Base-by-base conservation (phyloP, 306 rosid genomes). In the Pyrus pyrifolia region DNA sequence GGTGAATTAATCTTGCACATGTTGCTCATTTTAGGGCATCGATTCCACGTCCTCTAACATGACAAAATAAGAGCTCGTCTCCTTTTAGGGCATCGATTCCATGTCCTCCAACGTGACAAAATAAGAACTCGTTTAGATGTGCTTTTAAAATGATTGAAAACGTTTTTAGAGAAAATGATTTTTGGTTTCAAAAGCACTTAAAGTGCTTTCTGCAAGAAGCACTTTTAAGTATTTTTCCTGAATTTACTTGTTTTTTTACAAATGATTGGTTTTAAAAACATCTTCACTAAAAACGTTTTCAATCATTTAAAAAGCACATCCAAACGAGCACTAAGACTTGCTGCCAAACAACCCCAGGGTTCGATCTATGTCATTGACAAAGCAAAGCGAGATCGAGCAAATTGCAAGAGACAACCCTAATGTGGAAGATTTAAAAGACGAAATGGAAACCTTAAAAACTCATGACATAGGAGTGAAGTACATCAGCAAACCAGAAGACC, bases 301-400 rank as follows among this genome's bases (percentile, higher is more conserved):
- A 30, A 30, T 30, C 33, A 30, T 30, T 30, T 30, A 30, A 30
- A 4, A 30, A 30, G 5, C 33, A 30, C 33, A 30, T 30, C 33
- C 5, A 30, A 30, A 30, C 1, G 5, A 30, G 33, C 33, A 92
- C 70, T 87, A 90, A 71, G 91, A 90, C 84, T 81, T 91, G 25
- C 96, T 89, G 0, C 87, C 89, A 5, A 91, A 91, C 51, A 90
- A 87, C 27, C 96, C 91, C 10, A 90, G 97, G 78, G 87, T 90
- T 8, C 67, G 83, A 74, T 38, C 64, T 86, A 88, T 70, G 90
- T 90, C 76, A 88, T 90, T 58, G 96, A 90, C 75, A 87, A 71
- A 25, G 97, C 93, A n/a, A 88, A 92, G 80, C 40, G 40, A 35
- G 40, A 35, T 35, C 40, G 9, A 35, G 40, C 8, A 35, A 35